Percentiles rank a stretch among this genome's conserved stretches.
Evolutionary conservation across 257 asterid genomes (phyloP).

Genomic region (Eustoma russellianum): DNA sequence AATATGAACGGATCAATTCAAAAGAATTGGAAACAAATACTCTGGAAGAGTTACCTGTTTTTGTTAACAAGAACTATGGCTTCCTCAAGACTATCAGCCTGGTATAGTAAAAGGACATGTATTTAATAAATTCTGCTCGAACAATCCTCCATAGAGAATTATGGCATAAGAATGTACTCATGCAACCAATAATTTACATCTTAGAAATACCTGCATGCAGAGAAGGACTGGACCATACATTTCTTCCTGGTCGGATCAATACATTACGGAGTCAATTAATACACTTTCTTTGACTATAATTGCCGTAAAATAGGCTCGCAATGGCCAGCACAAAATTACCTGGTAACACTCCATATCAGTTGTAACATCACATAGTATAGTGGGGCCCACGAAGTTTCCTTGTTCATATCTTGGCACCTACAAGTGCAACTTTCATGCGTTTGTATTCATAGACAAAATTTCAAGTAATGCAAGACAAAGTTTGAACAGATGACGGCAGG

Average conservation of each 20-base stretch:
- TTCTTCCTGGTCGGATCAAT: slow-evolving; percentile 27
- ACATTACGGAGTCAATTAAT: background rate
- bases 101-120: slow-evolving; percentile 8
- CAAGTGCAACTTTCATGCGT: slow-evolving; percentile 6
- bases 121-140: slow-evolving; percentile 1
- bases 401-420: slow-evolving; percentile 38
- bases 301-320: background rate
- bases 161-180: background rate
- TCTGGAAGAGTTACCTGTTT: slow-evolving; percentile 22
- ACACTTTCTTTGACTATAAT: background rate
- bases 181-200: background rate
- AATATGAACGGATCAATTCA: too few relatives aligned
- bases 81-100: slow-evolving; percentile 37
- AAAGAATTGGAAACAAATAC: background rate
- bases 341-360: slow-evolving; percentile 40
- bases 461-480: background rate
- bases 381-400: slow-evolving; percentile 41
- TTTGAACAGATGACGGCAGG: too few relatives aligned
- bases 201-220: slow-evolving; percentile 34
- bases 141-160: background rate
- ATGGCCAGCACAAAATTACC: slow-evolving; percentile 16
- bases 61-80: slow-evolving; percentile 33
- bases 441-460: background rate
- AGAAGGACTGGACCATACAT: slow-evolving; percentile 43
- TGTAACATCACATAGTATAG: slow-evolving; percentile 29